Conservation (phyloP, 371 early-diverging fungal genomes). For the Synchytrium microbalum region DNA sequence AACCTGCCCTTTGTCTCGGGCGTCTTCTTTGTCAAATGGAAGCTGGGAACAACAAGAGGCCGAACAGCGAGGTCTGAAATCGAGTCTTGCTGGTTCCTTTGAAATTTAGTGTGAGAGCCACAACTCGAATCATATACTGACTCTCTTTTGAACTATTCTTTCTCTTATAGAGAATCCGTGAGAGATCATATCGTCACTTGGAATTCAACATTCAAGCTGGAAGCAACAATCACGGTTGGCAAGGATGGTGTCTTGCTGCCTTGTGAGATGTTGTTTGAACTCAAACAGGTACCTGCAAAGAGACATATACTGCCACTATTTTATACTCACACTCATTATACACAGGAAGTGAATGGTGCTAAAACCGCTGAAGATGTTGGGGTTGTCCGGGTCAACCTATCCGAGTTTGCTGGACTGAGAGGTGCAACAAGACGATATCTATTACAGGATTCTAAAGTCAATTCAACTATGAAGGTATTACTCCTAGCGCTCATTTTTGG, state of each 20-base stretch:
- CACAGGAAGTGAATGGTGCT: slow-evolving; percentile 48
- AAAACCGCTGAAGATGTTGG: slow-evolving; percentile 50
- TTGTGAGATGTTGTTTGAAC: slow-evolving; percentile 46
- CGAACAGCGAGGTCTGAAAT: too few relatives aligned
- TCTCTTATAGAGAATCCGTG: slow-evolving; percentile 38
- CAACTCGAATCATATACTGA: too few relatives aligned
- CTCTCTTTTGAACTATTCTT: neutral
- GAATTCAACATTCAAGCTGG: slow-evolving; percentile 36
- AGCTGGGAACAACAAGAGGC: too few relatives aligned
- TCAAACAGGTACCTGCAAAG: slow-evolving; percentile 35
- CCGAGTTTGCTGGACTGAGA: slow-evolving; percentile 37
- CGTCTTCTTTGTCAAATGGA: too few relatives aligned
- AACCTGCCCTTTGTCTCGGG: too few relatives aligned
- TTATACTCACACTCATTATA: neutral
- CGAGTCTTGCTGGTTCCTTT: too few relatives aligned
- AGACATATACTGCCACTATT: neutral
- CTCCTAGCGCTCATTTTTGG: neutral
- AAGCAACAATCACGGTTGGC: slow-evolving; percentile 37
- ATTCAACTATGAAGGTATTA: slow-evolving; percentile 41
- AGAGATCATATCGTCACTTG: slow-evolving; percentile 48
- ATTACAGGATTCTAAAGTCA: slow-evolving; percentile 48
- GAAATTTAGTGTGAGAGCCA: too few relatives aligned
- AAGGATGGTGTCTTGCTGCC: slow-evolving; percentile 49
- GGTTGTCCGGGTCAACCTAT: slow-evolving; percentile 39
- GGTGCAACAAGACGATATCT: slow-evolving; percentile 38